Percentiles rank a stretch among this genome's conserved stretches.
phyloP scores from a whole-genome alignment of 352 stramenopile genomes.

The Globisporangium radiosum region DNA sequence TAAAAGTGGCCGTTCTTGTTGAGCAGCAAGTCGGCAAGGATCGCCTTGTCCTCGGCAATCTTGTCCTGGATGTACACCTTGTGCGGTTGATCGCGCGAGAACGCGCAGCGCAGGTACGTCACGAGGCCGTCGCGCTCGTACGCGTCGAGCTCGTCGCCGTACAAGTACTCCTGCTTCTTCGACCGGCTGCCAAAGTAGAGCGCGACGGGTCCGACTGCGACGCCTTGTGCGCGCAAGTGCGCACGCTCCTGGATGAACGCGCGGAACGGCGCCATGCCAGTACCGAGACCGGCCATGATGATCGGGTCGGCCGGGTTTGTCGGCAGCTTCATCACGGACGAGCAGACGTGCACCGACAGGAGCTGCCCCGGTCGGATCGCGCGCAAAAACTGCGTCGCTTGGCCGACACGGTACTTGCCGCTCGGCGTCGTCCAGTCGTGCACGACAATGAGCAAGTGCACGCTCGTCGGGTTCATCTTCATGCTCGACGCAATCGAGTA shows the following conservation, averaged over 20 bases:
- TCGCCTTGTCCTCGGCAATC: slow-evolving; percentile 76
- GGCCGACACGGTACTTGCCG: slow-evolving; percentile 57
- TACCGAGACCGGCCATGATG: slow-evolving; percentile 85
- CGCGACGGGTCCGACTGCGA: slow-evolving; percentile 67
- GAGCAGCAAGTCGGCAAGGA: slow-evolving; percentile 64
- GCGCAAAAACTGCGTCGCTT: slow-evolving; percentile 60
- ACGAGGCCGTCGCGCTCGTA: slow-evolving; percentile 81
- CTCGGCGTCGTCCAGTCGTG: slow-evolving; percentile 81
- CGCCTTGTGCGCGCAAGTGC: slow-evolving; percentile 52
- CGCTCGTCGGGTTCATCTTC: slow-evolving; percentile 76
- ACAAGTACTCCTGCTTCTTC: slow-evolving; percentile 94
- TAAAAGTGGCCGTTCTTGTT: slow-evolving; percentile 83
- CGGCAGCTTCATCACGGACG: slow-evolving; percentile 75
- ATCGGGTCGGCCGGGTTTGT: slow-evolving; percentile 61
- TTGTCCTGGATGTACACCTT: slow-evolving; percentile 90
- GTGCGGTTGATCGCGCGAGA: slow-evolving; percentile 84
- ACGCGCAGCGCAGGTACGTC: slow-evolving; percentile 78
- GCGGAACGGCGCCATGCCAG: slow-evolving; percentile 87
- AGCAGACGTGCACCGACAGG: slow-evolving; percentile 64
- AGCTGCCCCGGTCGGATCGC: slow-evolving; percentile 37
- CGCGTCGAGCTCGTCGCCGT: slow-evolving; percentile 87
- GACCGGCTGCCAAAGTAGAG: slow-evolving; percentile 95
- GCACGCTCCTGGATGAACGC: slow-evolving; percentile 88
- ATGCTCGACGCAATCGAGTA: slow-evolving; percentile 90
- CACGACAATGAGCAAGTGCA: slow-evolving; percentile 83